phyloP scores from a whole-genome alignment of 441 rosid genomes.

The Melastoma candidum region DNA sequence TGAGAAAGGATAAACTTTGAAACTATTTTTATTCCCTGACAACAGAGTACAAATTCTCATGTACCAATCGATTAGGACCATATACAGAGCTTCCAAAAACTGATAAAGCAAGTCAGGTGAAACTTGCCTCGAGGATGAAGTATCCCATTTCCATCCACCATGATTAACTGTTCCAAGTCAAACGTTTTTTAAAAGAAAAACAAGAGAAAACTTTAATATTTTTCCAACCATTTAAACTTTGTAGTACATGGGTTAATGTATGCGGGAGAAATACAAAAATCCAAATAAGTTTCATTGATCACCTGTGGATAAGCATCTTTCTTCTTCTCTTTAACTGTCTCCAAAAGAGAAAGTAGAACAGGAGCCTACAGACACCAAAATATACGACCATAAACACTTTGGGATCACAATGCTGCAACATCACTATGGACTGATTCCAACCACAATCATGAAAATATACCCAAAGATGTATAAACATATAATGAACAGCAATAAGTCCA shows the following conservation, averaged over 20 bases:
- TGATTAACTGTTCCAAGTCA: slow-evolving; percentile 35
- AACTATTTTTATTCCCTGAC: not conserved
- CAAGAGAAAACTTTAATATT: not conserved
- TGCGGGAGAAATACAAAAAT: not conserved
- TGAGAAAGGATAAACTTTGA: not conserved
- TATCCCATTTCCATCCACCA: slow-evolving; percentile 89
- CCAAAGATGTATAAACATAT: too few relatives aligned
- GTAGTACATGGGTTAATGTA: not conserved
- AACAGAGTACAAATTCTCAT: not conserved
- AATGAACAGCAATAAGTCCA: too few relatives aligned
- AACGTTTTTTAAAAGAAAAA: slow-evolving; percentile 4
- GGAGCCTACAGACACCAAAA: slow-evolving; percentile 39
- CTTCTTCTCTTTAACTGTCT: slow-evolving; percentile 42
- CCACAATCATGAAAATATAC: too few relatives aligned
- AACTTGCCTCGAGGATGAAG: slow-evolving; percentile 86
- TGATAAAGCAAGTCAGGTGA: not conserved
- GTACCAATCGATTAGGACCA: not conserved
- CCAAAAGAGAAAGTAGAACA: slow-evolving; percentile 46
- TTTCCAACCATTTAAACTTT: not conserved
- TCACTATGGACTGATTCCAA: too few relatives aligned
- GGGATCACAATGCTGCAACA: too few relatives aligned
- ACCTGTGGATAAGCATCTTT: slow-evolving; percentile 75
- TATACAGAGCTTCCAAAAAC: not conserved
- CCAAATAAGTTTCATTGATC: slow-evolving; percentile 1
- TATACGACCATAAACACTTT: too few relatives aligned